Conservation (phyloP, 495 filamentous ascomycete genomes). For the Parathielavia hyrcaniae region DNA sequence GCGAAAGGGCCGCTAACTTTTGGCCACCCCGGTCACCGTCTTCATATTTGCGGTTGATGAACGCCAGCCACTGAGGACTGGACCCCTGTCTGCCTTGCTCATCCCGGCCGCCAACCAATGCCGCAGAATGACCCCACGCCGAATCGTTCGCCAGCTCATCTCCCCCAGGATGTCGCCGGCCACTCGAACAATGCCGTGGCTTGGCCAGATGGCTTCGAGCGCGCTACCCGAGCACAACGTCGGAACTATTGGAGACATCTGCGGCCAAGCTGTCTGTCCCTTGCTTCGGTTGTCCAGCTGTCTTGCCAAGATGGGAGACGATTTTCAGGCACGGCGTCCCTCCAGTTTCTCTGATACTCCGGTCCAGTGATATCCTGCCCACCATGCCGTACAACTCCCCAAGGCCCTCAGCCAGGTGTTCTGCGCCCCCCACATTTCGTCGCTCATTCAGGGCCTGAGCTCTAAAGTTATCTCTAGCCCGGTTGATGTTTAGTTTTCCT, state of each 20-base stretch:
- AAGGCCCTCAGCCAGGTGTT: neutral
- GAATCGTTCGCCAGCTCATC: conserved; percentile 12
- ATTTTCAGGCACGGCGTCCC: neutral
- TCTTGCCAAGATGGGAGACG: neutral
- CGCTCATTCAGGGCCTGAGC: neutral
- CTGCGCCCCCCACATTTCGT: neutral
- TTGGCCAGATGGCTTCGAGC: conserved; percentile 9
- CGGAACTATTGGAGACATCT: neutral
- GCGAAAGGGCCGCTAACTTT: neutral
- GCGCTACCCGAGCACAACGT: neutral
- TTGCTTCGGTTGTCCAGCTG: neutral
- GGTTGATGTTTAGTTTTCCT: neutral
- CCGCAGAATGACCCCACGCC: conserved; percentile 12
- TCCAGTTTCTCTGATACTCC: neutral
- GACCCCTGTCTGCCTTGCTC: conserved; percentile 14
- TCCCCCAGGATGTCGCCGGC: neutral
- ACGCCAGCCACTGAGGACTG: neutral
- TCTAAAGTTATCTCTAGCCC: neutral
- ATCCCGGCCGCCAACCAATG: conserved; percentile 5
- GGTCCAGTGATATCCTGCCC: neutral
- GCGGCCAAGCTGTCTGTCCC: neutral
- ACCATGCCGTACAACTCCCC: neutral
- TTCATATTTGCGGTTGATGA: neutral
- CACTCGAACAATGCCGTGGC: conserved; percentile 5
- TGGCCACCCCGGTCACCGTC: neutral